phyloP scores from a whole-genome alignment of 2,329 filamentous ascomycete genomes.

The Intubia oerlemansii region DNA sequence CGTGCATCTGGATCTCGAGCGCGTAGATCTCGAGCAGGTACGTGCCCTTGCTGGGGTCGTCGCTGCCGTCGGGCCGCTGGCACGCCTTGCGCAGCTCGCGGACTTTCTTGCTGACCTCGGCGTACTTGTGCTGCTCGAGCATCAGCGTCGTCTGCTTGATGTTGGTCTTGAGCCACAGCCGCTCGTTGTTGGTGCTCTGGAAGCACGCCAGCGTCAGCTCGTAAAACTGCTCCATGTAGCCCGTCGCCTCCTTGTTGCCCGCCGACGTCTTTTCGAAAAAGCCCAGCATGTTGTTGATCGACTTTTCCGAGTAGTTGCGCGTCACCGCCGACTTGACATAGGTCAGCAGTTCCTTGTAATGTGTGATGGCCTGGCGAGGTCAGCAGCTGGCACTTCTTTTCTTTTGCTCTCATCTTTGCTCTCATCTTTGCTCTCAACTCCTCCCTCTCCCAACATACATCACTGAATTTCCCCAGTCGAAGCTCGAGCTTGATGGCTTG shows the following conservation, averaged over 20 bases:
- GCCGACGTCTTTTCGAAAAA: constrained; percentile 83
- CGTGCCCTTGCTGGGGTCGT: constrained; percentile 88
- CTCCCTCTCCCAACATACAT: constrained; percentile 27
- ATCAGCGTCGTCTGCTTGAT: constrained; percentile 88
- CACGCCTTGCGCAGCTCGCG: constrained; percentile 77
- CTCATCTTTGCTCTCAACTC: neutral
- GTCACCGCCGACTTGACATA: constrained; percentile 96
- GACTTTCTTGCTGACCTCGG: constrained; percentile 59
- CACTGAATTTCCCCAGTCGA: constrained; percentile 68
- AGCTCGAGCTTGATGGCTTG: constrained; percentile 97
- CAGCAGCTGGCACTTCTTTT: too few relatives aligned
- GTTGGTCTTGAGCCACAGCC: constrained; percentile 93
- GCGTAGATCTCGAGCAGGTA: constrained; percentile 93
- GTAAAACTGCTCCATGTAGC: constrained; percentile 89
- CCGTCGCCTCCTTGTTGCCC: constrained; percentile 46
- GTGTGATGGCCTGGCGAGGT: constrained; percentile 57
- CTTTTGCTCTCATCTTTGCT: too few relatives aligned
- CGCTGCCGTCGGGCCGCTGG: constrained; percentile 65
- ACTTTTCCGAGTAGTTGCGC: constrained; percentile 96
- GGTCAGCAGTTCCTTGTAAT: constrained; percentile 86
- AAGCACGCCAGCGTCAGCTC: constrained; percentile 84
- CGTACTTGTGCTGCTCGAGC: constrained; percentile 79
- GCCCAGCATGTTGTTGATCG: constrained; percentile 98
- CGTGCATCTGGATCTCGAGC: constrained; percentile 96
- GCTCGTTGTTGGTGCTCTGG: constrained; percentile 92